These are phyloP conservation scores for Pseudognaphalium luteoalbum DNA, from an alignment of 129 eudicot genomes.

Conservation along the genomic window DNA sequence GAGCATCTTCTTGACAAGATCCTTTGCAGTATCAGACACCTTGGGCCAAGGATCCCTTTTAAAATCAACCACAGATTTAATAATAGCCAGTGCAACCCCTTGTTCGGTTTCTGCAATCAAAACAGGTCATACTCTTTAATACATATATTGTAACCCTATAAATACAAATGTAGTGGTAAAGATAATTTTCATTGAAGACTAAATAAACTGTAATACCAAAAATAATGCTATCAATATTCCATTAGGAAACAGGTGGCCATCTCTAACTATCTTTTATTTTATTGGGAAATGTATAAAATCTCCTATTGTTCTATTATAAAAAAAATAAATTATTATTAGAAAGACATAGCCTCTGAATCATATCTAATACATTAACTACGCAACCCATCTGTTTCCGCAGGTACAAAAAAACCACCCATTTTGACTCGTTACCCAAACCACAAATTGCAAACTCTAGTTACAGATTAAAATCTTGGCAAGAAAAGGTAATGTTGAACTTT, in stretches of 20 bases:
- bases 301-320: too few species aligned
- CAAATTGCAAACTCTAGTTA: background rate
- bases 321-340: too few species aligned
- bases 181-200: background rate
- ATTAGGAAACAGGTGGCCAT: background rate
- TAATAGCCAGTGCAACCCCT: conserved; percentile 92
- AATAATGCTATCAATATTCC: background rate
- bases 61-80: conserved; percentile 75
- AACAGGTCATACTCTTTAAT: background rate
- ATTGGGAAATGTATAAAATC: background rate
- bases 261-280: too few species aligned
- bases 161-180: background rate
- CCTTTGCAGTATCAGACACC: conserved; percentile 85
- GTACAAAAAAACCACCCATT: background rate
- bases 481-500: background rate
- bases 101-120: conserved; percentile 71
- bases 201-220: too few species aligned
- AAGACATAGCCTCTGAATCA: background rate
- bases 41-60: conserved; percentile 94
- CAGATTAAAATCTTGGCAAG: background rate
- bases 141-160: background rate
- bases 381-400: background rate
- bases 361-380: background rate
- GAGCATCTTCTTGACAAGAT: conserved; percentile 84
- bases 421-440: background rate